Base-by-base conservation (phyloP, 176 grass and related monocot species). In the Bothriochloa decipiens region DNA sequence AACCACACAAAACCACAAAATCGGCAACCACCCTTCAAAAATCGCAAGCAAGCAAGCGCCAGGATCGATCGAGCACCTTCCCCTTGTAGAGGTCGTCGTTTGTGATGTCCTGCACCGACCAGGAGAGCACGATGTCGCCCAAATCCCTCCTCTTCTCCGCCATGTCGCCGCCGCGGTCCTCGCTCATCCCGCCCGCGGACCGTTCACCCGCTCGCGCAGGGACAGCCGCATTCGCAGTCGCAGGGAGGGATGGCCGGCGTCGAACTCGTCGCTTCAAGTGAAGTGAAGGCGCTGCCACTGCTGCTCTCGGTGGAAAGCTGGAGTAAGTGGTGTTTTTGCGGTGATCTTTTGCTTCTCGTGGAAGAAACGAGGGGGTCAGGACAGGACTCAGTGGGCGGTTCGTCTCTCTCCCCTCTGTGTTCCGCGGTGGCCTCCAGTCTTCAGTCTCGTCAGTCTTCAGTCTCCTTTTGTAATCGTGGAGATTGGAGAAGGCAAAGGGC, bases 111-210 rank as follows among this genome's bases (percentile, higher is more conserved):
- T 46, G 50, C 75, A 94, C 27, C 1, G 65, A 64, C 90, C 92
- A 94, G 76, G 90, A 90, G 60, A 94, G 87, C 71, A 94, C 76
- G 20, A 76, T 55, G 71, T 83, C 85, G 9, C 13, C 84, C 87
- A 94, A 83, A 76, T 86, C 82, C 29, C 7, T 66, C 87, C 75
- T 50, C 87, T 79, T 40, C 62, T 13, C 61, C 41, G 10, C 64
- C 61, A 66, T 79, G 4, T 65, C 73, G 68, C 77, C 63, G 50
- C 18, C 39, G 58, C 45, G 12, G 35, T 47, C 60, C 74, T 35
- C 53, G n/a, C 79, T 68, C 70, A 9, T 52, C 78, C 15, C 71
- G 58, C 78, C 41, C 61, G 49, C 46, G 11, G 4, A 8, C 63
- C 16, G 46, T 49, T 15, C 46, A 55, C 46, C 37, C 65, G 60